Base-by-base conservation (phyloP, 1,139 yeast species). In the Candida tetrigidarum region DNA sequence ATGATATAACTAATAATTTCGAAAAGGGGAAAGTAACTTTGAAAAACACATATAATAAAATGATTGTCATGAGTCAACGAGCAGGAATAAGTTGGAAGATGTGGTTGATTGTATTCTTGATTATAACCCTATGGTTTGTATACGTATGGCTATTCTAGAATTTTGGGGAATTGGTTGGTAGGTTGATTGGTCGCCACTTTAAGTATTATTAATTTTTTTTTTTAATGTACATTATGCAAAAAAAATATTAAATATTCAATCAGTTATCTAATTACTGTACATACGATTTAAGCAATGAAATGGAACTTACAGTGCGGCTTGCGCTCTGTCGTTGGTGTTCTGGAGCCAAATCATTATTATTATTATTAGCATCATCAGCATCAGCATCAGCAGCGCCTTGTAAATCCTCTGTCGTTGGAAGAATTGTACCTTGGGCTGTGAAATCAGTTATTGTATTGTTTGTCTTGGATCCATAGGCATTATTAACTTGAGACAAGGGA, bases 41-140 rank as follows among this genome's bases (percentile, higher is more conserved):
- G 64, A 86, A 84, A 55, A 80, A 77, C 52, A 89, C 96, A 1
- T 85, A 81, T 64, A 80, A 74, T 52, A 75, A 81, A 48, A 87
- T 90, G 96, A 74, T 86, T 60, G 69, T 78, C 9, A 88, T 91
- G 92, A 92, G 96, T 46, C 83, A 85, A 59, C 74, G 81, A 51
- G 88, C 96, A 4, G 95, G 96, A 4, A 84, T 90, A 37, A 76
- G 88, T 48, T 82, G 95, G 82, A 80, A 81, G 55, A 79, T 83
- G 58, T 91, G 97, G 97, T 67, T 86, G 33, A 60, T 72, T 11
- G 82, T 91, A 49, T 85, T 89, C 62, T 66, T 64, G 26, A 56
- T 87, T 15, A 82, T 91, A 9, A 71, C 78, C 41, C 53, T 87
- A 49, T 71, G 86, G 59, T 92, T 91, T 64, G 82, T 89, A 64